These are phyloP conservation scores for Barnettozyma californica DNA, from an alignment of 805 yeast species.

Conservation along the genomic window DNA sequence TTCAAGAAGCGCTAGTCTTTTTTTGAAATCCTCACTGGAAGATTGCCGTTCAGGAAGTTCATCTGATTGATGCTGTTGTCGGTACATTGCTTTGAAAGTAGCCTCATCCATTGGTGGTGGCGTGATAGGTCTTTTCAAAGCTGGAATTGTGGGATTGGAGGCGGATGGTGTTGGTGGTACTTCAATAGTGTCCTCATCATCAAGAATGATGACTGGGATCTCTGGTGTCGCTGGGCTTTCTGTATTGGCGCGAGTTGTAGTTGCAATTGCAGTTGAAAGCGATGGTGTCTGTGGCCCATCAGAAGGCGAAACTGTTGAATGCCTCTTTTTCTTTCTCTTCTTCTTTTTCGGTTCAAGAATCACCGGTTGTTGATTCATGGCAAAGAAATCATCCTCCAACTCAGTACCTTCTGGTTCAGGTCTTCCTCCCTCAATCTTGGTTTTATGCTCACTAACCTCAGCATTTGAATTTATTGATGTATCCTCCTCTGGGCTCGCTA, in stretches of 20 bases:
- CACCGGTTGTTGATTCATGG: slow-evolving; percentile 13
- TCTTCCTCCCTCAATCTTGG: neutral
- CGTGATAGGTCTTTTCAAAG: slow-evolving; percentile 7
- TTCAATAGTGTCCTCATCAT: slow-evolving; percentile 2
- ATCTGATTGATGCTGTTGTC: neutral
- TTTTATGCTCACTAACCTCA: neutral
- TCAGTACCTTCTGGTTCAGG: neutral
- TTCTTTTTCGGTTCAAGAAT: slow-evolving; percentile 5
- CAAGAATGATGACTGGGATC: neutral
- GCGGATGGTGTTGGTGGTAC: neutral
- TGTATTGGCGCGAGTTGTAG: neutral
- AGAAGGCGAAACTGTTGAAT: neutral
- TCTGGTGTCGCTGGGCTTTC: neutral
- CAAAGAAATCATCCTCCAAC: slow-evolving; percentile 26
- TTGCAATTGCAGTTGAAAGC: neutral
- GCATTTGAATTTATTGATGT: neutral
- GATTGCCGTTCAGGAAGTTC: neutral
- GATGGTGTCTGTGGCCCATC: neutral
- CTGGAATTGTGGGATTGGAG: neutral
- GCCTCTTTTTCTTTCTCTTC: slow-evolving; percentile 18
- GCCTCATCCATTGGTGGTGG: slow-evolving; percentile 20
- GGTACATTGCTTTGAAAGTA: slow-evolving; percentile 1
- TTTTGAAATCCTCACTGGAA: neutral
- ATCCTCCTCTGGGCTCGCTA: slow-evolving; percentile 18
- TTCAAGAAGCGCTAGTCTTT: neutral